phyloP scores from a whole-genome alignment of 1,284 basidiomycete species.

The Pascua sp. region DNA sequence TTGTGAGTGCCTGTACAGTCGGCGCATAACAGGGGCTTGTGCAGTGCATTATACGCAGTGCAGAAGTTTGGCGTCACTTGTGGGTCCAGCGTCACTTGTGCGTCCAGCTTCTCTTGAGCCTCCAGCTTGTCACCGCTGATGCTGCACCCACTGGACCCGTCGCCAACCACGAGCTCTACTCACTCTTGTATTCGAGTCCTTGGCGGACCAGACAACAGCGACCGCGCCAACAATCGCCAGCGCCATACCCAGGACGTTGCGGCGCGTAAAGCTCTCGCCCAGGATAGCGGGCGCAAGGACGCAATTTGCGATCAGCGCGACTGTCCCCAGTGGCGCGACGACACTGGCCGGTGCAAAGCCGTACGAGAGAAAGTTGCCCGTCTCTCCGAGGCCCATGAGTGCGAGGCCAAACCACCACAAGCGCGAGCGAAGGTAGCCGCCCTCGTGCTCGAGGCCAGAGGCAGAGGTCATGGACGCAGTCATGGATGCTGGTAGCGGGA shows the following conservation, averaged over 20 bases:
- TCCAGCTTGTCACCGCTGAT: no score
- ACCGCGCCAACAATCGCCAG: constrained; percentile 79
- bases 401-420: constrained; percentile 89
- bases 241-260: constrained; percentile 81
- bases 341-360: constrained; percentile 85
- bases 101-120: no score
- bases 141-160: no score
- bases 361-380: constrained; percentile 87
- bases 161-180: constrained; percentile 8
- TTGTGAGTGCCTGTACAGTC: no score
- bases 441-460: constrained; percentile 24
- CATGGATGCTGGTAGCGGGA: neutral
- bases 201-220: constrained; percentile 84
- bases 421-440: constrained; percentile 73
- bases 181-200: constrained; percentile 63
- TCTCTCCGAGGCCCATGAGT: constrained; percentile 87
- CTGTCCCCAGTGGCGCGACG: constrained; percentile 92
- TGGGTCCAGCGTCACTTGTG: no score
- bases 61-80: no score
- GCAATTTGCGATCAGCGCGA: constrained; percentile 88
- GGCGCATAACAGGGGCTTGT: no score
- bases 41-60: no score
- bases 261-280: constrained; percentile 52
- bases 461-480: no score
- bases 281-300: constrained; percentile 86